Conservation (phyloP, 495 filamentous ascomycete genomes). For the Saxispiralis lemnorum region DNA sequence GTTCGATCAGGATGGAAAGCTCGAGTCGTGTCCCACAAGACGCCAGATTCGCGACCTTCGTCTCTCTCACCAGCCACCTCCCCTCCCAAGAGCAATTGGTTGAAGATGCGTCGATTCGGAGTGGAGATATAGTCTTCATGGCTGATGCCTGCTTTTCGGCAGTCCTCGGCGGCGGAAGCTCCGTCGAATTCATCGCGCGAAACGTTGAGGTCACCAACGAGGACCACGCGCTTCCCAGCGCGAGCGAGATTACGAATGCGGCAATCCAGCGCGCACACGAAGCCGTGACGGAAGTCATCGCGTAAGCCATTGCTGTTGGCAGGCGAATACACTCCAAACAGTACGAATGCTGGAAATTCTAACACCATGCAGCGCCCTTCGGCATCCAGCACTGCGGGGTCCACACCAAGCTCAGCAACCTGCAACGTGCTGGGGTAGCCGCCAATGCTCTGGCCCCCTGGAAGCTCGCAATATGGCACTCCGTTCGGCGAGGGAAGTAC, state of each 20-base stretch:
- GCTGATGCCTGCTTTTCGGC: constrained; percentile 50
- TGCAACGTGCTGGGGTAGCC: constrained; percentile 64
- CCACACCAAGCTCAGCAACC: constrained; percentile 39
- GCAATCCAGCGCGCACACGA: constrained; percentile 60
- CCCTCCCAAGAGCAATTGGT: constrained; percentile 61
- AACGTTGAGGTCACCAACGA: constrained; percentile 86
- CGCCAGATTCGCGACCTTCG: constrained; percentile 50
- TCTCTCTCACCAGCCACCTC: constrained; percentile 54
- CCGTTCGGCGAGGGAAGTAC: constrained; percentile 61
- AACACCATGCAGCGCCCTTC: constrained; percentile 87
- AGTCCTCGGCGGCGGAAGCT: constrained; percentile 47
- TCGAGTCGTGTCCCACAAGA: constrained; percentile 74
- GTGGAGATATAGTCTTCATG: constrained; percentile 53
- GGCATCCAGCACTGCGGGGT: constrained; percentile 60
- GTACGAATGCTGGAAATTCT: constrained; percentile 87
- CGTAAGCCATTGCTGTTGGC: constrained; percentile 73
- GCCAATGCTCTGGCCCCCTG: constrained; percentile 67
- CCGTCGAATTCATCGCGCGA: constrained; percentile 55
- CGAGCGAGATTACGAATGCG: constrained; percentile 70
- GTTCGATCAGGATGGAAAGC: constrained; percentile 58
- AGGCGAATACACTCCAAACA: constrained; percentile 80
- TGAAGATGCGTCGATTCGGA: constrained; percentile 66
- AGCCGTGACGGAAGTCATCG: constrained; percentile 65
- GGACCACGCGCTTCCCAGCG: constrained; percentile 62
- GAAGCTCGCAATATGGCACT: constrained; percentile 57